Percentiles rank a stretch among this genome's conserved stretches.
Evolutionary conservation across 352 stramenopile species (phyloP).

Genomic region (Pythium apleroticum): DNA sequence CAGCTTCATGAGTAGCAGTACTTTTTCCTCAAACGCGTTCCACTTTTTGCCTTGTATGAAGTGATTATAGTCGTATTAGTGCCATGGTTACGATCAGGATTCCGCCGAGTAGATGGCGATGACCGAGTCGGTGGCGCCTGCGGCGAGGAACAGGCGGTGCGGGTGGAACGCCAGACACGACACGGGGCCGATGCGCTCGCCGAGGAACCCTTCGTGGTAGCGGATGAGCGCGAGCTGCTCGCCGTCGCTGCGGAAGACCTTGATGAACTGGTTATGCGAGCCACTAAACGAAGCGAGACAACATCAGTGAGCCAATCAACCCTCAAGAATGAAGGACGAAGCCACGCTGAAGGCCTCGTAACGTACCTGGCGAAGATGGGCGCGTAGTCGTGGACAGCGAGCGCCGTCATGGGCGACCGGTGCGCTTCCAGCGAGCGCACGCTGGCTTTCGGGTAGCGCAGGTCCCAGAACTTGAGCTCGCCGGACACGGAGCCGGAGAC

Average conservation of each 20-base stretch:
- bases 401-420: slow-evolving; percentile 94
- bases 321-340: slow-evolving; percentile 2
- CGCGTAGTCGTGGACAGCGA: slow-evolving; percentile 94
- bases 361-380: slow-evolving; percentile 92
- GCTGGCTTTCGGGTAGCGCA: slow-evolving; percentile 85
- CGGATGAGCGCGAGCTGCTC: slow-evolving; percentile 84
- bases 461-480: slow-evolving; percentile 97
- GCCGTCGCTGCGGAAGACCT: slow-evolving; percentile 93
- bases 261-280: slow-evolving; percentile 99
- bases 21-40: background rate
- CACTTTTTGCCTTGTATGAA: background rate
- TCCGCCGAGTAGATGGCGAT: slow-evolving; percentile 93
- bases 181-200: slow-evolving; percentile 96
- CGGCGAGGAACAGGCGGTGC: slow-evolving; percentile 93
- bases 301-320: background rate
- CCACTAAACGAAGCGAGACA: slow-evolving; percentile 50
- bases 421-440: slow-evolving; percentile 89
- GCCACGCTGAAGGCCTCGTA: background rate
- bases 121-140: slow-evolving; percentile 94
- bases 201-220: slow-evolving; percentile 97
- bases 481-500: slow-evolving; percentile 94
- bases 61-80: too few species aligned
- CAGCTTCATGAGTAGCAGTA: background rate
- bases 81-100: slow-evolving; percentile 38
- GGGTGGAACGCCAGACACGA: slow-evolving; percentile 97